These are phyloP conservation scores for Helicostylum pulchrum DNA, from an alignment of 192 early-diverging fungal species.

Conservation along the genomic window DNA sequence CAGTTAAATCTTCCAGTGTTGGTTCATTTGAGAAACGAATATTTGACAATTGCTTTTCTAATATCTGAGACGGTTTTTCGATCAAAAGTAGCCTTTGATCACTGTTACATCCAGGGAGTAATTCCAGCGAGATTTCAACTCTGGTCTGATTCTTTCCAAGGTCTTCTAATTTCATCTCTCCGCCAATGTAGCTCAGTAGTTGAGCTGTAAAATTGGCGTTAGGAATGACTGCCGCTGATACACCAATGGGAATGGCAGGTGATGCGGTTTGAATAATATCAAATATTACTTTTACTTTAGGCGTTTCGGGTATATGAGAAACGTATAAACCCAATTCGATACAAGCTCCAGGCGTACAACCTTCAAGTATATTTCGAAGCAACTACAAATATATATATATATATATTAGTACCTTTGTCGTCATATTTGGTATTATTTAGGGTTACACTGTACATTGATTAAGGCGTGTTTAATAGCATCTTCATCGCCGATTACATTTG, in stretches of 20 bases:
- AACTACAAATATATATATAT: conserved; percentile 36
- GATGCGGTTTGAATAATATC: conserved; percentile 21
- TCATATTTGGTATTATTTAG: conserved; percentile 4
- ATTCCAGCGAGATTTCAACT: conserved; percentile 22
- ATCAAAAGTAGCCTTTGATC: conserved; percentile 8
- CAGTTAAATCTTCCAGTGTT: conserved; percentile 44
- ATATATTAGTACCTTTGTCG: neutral
- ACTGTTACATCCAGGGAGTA: conserved; percentile 11
- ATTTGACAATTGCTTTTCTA: conserved; percentile 21
- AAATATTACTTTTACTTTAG: conserved; percentile 15
- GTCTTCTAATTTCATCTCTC: conserved; percentile 19
- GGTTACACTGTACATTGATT: conserved; percentile 42
- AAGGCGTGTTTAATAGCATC: conserved; percentile 48
- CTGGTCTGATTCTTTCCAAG: conserved; percentile 19
- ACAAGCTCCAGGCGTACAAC: conserved; percentile 46
- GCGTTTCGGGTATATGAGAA: neutral
- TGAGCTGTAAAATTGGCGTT: conserved; percentile 35
- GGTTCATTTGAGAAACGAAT: conserved; percentile 50
- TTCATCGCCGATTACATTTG: conserved; percentile 49
- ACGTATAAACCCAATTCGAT: conserved; percentile 51
- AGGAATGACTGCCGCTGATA: conserved; percentile 22
- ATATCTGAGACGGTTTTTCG: conserved; percentile 22
- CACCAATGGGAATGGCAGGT: conserved; percentile 14
- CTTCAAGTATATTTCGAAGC: conserved; percentile 49
- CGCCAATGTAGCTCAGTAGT: conserved; percentile 26